Conservation (phyloP, 1,139 yeast genomes). For the Wickerhamomyces sp. region DNA sequence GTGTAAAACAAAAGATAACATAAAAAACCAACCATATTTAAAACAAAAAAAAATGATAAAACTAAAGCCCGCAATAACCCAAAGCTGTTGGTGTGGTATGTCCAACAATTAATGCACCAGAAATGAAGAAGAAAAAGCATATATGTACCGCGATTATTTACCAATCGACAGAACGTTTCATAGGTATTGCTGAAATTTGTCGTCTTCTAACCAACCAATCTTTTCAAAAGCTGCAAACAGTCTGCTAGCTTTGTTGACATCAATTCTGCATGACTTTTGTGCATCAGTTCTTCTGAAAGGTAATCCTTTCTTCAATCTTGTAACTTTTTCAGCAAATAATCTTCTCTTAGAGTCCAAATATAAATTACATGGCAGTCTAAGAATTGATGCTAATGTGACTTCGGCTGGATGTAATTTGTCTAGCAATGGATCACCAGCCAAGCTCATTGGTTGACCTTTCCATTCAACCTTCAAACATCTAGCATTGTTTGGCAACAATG, state of each 20-base stretch:
- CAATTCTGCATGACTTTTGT: constrained; percentile 95
- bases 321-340: constrained; percentile 82
- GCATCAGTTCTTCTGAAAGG: constrained; percentile 97
- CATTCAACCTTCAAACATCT: constrained; percentile 86
- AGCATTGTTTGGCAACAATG: constrained; percentile 60
- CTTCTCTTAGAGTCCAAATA: constrained; percentile 92
- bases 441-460: constrained; percentile 98
- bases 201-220: constrained; percentile 92
- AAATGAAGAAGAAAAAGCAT: no score
- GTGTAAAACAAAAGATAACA: no score
- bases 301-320: constrained; percentile 64
- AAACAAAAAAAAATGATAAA: no score
- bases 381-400: constrained; percentile 77
- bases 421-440: constrained; percentile 68
- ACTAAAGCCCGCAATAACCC: no score
- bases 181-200: constrained; percentile 55
- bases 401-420: constrained; percentile 87
- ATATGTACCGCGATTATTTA: no score
- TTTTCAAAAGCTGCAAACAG: constrained; percentile 89
- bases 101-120: no score
- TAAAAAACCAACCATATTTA: no score
- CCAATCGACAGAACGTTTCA: constrained; percentile 15
- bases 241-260: constrained; percentile 93
- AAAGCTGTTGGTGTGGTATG: no score
- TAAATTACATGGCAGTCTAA: constrained; percentile 81